Percentiles rank a stretch among this genome's conserved stretches.
These are phyloP conservation scores for Thermoascus crustaceus DNA, from an alignment of 2,329 filamentous ascomycete species.

Conservation along the genomic window DNA sequence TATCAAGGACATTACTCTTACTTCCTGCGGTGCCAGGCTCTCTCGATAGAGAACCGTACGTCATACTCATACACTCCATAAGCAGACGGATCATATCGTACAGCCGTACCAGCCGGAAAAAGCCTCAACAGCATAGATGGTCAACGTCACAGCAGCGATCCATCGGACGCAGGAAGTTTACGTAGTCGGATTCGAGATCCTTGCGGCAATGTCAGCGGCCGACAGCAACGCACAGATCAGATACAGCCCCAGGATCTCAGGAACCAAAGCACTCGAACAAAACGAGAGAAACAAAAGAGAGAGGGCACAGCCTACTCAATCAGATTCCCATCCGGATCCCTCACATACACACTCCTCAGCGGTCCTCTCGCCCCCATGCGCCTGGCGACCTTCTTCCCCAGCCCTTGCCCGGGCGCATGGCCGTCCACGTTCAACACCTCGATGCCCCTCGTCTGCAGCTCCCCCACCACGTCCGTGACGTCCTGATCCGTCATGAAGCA, in stretches of 20 bases:
- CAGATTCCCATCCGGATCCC: slow-evolving; percentile 55
- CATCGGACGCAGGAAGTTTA: background rate
- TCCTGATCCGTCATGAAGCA: slow-evolving; percentile 51
- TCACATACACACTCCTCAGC: slow-evolving; percentile 51
- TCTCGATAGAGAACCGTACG: no score
- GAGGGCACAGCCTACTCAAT: slow-evolving; percentile 45
- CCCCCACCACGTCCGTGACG: slow-evolving; percentile 40
- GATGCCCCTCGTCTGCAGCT: slow-evolving; percentile 37
- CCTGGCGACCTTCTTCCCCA: slow-evolving; percentile 43
- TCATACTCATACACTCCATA: no score
- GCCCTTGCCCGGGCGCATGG: no score
- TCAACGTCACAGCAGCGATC: no score
- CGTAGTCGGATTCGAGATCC: slow-evolving; percentile 10
- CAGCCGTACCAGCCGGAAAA: no score
- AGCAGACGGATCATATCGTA: no score
- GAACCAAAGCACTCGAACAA: background rate
- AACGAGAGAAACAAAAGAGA: slow-evolving; percentile 1
- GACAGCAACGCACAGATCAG: background rate
- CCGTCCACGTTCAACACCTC: slow-evolving; percentile 40
- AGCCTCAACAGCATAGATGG: no score
- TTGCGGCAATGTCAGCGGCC: slow-evolving; percentile 1
- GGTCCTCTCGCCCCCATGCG: slow-evolving; percentile 50
- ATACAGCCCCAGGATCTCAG: no score
- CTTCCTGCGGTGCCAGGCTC: no score
- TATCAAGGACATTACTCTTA: no score